phyloP scores from a whole-genome alignment of 345 rosid species.

The Euclidium syriacum region DNA sequence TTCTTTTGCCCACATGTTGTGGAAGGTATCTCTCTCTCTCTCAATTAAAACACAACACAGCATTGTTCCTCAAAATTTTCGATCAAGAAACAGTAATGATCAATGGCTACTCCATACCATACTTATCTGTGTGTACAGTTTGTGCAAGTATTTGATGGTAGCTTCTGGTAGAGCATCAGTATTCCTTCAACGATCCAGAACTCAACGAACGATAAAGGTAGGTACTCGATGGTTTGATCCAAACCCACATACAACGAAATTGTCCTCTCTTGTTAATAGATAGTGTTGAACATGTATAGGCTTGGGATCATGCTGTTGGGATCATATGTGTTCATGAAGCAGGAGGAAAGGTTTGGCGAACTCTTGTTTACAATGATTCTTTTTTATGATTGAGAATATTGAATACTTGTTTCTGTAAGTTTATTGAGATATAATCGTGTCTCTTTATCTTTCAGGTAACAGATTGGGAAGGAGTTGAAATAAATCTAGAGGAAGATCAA shows the following conservation, averaged over 20 bases:
- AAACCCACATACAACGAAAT: background rate
- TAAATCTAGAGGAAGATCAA: constrained; percentile 55
- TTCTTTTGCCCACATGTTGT: constrained; percentile 56
- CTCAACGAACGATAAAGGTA: constrained; percentile 49
- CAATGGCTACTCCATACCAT: background rate
- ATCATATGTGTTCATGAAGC: constrained; percentile 83
- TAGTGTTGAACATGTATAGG: constrained; percentile 35
- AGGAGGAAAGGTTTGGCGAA: constrained; percentile 70
- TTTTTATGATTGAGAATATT: constrained; percentile 1
- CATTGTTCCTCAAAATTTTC: background rate
- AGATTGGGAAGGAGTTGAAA: constrained; percentile 63
- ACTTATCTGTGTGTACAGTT: constrained; percentile 35
- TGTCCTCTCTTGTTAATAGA: background rate
- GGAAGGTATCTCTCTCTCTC: constrained; percentile 57
- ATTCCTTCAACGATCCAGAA: constrained; percentile 39
- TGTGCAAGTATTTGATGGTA: constrained; percentile 74
- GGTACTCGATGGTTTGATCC: constrained; percentile 31
- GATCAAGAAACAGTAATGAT: background rate
- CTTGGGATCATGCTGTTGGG: constrained; percentile 98
- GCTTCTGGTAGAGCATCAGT: constrained; percentile 69
- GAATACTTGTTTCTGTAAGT: background rate
- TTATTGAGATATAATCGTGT: background rate
- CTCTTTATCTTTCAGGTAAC: constrained; percentile 40
- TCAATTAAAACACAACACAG: background rate
- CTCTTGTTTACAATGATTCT: background rate